These are phyloP conservation scores for Mycosarcoma mackinlayi DNA, from an alignment of 1,284 basidiomycete genomes.

Conservation along the genomic window DNA sequence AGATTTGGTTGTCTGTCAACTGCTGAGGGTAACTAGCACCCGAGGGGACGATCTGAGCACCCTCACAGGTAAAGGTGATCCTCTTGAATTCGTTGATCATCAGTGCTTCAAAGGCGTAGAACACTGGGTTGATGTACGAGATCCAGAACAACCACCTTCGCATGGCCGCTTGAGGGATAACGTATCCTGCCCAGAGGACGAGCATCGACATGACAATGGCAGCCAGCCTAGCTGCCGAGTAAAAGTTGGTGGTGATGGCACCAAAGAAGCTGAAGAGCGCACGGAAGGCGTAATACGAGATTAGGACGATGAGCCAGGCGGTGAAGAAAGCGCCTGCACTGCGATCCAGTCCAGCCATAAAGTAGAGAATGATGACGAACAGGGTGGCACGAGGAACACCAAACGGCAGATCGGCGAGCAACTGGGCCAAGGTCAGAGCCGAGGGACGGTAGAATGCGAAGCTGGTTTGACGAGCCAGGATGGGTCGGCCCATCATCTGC, in stretches of 20 bases:
- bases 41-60: constrained; percentile 40
- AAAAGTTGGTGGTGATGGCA: constrained; percentile 51
- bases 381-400: constrained; percentile 68
- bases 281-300: constrained; percentile 58
- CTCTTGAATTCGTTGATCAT: constrained; percentile 71
- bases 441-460: constrained; percentile 66
- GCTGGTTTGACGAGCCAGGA: constrained; percentile 49
- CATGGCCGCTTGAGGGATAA: constrained; percentile 73
- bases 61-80: constrained; percentile 49
- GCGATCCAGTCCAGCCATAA: constrained; percentile 53
- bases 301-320: constrained; percentile 72
- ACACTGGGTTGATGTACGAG: constrained; percentile 69
- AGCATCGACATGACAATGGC: constrained; percentile 55
- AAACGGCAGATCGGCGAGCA: constrained; percentile 69
- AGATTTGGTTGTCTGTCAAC: constrained; percentile 65
- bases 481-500: constrained; percentile 56
- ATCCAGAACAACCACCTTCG: constrained; percentile 87
- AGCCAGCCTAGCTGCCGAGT: constrained; percentile 54
- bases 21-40: constrained; percentile 38
- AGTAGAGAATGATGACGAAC: constrained; percentile 69
- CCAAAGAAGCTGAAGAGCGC: constrained; percentile 58
- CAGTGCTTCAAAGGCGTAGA: constrained; percentile 82
- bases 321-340: constrained; percentile 67
- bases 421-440: constrained; percentile 56
- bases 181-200: constrained; percentile 60